Conservation (phyloP, 1,284 basidiomycete genomes). For the Pterulicium gracile region DNA sequence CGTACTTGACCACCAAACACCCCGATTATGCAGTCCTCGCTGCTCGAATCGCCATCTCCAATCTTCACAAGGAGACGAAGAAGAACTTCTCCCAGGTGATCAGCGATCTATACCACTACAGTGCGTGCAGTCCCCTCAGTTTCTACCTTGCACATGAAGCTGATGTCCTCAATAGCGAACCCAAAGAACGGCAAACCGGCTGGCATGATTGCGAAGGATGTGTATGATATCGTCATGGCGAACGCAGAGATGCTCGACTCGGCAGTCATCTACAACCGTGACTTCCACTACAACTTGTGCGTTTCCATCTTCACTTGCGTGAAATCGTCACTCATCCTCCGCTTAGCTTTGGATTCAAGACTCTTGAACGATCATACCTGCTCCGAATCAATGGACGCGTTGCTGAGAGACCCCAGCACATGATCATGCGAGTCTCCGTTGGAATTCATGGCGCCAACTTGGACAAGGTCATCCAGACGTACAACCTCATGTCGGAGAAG, state of each 20-base stretch:
- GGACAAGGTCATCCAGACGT: constrained; percentile 86
- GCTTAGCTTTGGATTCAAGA: constrained; percentile 95
- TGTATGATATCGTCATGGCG: constrained; percentile 75
- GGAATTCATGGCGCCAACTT: constrained; percentile 93
- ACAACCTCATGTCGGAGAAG: constrained; percentile 91
- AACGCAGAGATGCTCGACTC: constrained; percentile 85
- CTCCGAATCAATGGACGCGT: constrained; percentile 91
- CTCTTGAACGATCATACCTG: constrained; percentile 95
- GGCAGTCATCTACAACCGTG: constrained; percentile 95
- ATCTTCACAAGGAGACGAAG: constrained; percentile 98
- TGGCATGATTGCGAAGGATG: constrained; percentile 89
- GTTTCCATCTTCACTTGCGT: constrained; percentile 5
- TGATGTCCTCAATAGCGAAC: constrained; percentile 59
- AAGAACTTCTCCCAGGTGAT: constrained; percentile 94
- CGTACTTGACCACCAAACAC: constrained; percentile 93
- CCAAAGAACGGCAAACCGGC: constrained; percentile 87
- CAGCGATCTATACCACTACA: constrained; percentile 83
- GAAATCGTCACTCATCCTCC: constrained; percentile 5
- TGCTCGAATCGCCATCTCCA: constrained; percentile 96
- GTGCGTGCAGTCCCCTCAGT: constrained; percentile 30
- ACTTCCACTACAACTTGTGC: constrained; percentile 94
- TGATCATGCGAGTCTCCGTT: constrained; percentile 99
- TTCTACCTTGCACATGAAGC: constrained; percentile 6
- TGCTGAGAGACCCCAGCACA: constrained; percentile 96
- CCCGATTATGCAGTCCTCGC: constrained; percentile 98